Evolutionary conservation across 75 land plant species (phyloP).

Genomic region (Cryptomeria japonica): DNA sequence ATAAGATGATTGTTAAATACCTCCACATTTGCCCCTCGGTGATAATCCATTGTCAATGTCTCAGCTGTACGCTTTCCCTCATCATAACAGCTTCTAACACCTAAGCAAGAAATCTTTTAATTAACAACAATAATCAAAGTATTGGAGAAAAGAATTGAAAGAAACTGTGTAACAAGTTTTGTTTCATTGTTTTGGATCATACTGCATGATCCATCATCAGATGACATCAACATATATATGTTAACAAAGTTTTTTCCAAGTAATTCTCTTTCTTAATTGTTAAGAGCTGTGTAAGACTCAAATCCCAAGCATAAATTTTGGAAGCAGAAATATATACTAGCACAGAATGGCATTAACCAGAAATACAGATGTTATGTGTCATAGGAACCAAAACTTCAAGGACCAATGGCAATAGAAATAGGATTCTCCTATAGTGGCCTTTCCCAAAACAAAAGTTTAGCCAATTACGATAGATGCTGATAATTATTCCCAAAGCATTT

Average conservation of each 20-base stretch:
- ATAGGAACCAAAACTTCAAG: background rate
- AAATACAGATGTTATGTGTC: background rate
- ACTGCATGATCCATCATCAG: background rate
- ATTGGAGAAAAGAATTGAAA: background rate
- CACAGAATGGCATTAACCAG: background rate
- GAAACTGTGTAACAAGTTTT: background rate
- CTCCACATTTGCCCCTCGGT: conserved; percentile 78
- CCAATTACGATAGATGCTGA: background rate
- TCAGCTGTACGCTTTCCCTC: conserved; percentile 92
- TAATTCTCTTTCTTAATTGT: background rate
- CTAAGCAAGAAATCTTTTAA: conserved; percentile 21
- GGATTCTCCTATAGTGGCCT: background rate
- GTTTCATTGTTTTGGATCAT: background rate
- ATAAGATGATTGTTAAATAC: conserved; percentile 20
- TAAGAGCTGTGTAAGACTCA: background rate
- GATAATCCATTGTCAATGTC: conserved; percentile 85
- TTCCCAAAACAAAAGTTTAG: background rate
- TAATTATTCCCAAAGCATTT: background rate
- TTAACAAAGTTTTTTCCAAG: background rate
- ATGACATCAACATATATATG: background rate
- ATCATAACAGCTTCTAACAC: conserved; percentile 88
- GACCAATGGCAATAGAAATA: background rate
- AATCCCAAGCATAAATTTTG: background rate
- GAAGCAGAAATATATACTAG: background rate
- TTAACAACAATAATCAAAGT: background rate